Percentiles rank a stretch among this genome's conserved stretches.
phyloP scores from a whole-genome alignment of 2,329 filamentous ascomycete species.

The Fusarium buxicola region DNA sequence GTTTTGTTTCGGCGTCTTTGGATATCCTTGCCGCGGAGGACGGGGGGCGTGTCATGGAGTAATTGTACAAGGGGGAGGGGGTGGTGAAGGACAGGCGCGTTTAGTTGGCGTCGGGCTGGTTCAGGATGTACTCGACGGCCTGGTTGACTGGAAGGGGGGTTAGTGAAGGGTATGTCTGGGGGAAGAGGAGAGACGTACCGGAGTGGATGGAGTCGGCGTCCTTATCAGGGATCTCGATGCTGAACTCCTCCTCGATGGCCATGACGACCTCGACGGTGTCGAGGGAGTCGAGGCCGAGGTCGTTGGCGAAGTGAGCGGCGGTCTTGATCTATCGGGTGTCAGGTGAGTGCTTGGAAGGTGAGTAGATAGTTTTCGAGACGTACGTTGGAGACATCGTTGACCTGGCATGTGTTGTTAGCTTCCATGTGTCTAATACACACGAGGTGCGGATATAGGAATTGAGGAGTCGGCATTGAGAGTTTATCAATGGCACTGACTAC shows the following conservation, averaged over 20 bases:
- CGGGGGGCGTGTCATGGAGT: conserved; percentile 33
- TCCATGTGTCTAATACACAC: conserved; percentile 19
- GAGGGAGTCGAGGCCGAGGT: conserved; percentile 95
- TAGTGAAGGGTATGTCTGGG: background rate
- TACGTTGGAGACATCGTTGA: conserved; percentile 75
- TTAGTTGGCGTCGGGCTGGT: conserved; percentile 89
- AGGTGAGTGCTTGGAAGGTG: conserved; percentile 13
- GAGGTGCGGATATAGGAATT: background rate
- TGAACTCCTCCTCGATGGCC: conserved; percentile 95
- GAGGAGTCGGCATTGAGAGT: conserved; percentile 1
- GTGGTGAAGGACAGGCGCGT: conserved; percentile 21
- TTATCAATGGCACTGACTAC: conserved; percentile 12
- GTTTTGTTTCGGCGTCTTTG: conserved; percentile 33
- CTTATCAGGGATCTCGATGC: conserved; percentile 99
- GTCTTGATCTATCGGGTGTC: conserved; percentile 75
- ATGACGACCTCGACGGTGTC: conserved; percentile 99
- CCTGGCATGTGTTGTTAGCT: conserved; percentile 60
- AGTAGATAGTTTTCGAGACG: conserved; percentile 42
- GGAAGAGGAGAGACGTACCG: conserved; percentile 66
- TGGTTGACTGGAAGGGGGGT: conserved; percentile 76
- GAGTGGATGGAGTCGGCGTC: conserved; percentile 95
- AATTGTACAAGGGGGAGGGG: conserved; percentile 46
- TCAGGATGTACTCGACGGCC: conserved; percentile 93
- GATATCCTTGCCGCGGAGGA: conserved; percentile 35
- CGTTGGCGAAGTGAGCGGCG: conserved; percentile 92